Evolutionary conservation across 75 land plant genomes (phyloP).

Genomic region (Picea sitchensis): DNA sequence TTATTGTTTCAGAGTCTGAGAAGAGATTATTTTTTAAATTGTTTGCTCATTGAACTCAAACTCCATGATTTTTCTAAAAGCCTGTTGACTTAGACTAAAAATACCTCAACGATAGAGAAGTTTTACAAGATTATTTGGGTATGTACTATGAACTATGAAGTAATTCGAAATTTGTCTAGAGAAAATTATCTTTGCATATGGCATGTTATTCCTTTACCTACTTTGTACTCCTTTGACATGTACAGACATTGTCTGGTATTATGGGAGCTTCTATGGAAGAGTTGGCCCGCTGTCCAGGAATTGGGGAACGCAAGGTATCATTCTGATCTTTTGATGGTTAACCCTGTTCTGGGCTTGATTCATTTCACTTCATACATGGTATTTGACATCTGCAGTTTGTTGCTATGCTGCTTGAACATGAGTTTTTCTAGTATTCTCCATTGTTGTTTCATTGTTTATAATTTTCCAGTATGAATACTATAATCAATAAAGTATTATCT

Average conservation of each 20-base stretch:
- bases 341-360: not conserved
- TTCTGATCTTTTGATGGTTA: not conserved
- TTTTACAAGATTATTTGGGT: too few relatives aligned
- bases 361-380: not conserved
- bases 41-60: too few relatives aligned
- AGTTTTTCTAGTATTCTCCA: not conserved
- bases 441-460: not conserved
- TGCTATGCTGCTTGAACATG: not conserved
- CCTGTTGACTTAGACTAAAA: not conserved
- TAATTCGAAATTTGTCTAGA: too few relatives aligned
- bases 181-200: too few relatives aligned
- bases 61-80: not conserved
- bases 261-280: constrained; percentile 99
- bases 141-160: too few relatives aligned
- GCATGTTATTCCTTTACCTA: not conserved
- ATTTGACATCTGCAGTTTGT: too few relatives aligned
- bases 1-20: too few relatives aligned
- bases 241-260: constrained; percentile 80
- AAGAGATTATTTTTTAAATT: too few relatives aligned
- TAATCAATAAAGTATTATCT: too few relatives aligned
- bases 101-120: not conserved
- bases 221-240: not conserved
- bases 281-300: constrained; percentile 95
- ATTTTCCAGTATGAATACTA: too few relatives aligned
- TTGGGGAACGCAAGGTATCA: constrained; percentile 92